Percentiles rank a stretch among this genome's conserved stretches.
These are phyloP conservation scores for Geotrichum australiense DNA, from an alignment of 1,139 yeast species.

Conservation along the genomic window DNA sequence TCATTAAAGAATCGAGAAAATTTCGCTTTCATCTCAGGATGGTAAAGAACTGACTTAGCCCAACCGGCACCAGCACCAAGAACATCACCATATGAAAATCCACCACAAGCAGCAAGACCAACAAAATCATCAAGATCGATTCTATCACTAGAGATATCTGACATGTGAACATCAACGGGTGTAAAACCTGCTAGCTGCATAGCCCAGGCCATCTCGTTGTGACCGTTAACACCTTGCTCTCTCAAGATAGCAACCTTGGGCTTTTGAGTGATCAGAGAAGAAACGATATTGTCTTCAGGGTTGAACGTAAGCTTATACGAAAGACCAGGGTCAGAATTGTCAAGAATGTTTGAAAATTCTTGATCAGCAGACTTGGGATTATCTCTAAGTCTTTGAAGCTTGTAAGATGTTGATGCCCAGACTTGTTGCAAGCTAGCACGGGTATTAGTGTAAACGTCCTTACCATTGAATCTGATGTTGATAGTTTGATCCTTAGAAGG, in stretches of 20 bases:
- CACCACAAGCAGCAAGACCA: constrained; percentile 98
- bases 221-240: constrained; percentile 98
- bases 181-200: constrained; percentile 94
- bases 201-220: constrained; percentile 98
- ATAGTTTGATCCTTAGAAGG: constrained; percentile 48
- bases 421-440: constrained; percentile 71
- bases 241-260: constrained; percentile 95
- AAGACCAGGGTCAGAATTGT: constrained; percentile 87
- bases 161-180: constrained; percentile 92
- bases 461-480: constrained; percentile 43
- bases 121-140: constrained; percentile 73
- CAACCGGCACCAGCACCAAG: constrained; percentile 99
- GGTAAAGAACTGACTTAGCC: constrained; percentile 95
- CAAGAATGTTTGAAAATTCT: constrained; percentile 68
- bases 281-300: constrained; percentile 29
- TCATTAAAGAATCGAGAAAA: constrained; percentile 76
- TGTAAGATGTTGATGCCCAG: constrained; percentile 88
- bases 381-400: constrained; percentile 87
- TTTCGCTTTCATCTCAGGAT: constrained; percentile 67
- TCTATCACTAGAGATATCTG: constrained; percentile 73
- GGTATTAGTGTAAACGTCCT: constrained; percentile 43
- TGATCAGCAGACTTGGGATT: constrained; percentile 86
- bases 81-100: constrained; percentile 98
- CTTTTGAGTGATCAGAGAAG: constrained; percentile 37
- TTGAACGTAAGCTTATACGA: constrained; percentile 69